Percentiles rank a stretch among this genome's conserved stretches.
phyloP scores from a whole-genome alignment of 2,329 filamentous ascomycete species.

The Xylaria polymorpha region DNA sequence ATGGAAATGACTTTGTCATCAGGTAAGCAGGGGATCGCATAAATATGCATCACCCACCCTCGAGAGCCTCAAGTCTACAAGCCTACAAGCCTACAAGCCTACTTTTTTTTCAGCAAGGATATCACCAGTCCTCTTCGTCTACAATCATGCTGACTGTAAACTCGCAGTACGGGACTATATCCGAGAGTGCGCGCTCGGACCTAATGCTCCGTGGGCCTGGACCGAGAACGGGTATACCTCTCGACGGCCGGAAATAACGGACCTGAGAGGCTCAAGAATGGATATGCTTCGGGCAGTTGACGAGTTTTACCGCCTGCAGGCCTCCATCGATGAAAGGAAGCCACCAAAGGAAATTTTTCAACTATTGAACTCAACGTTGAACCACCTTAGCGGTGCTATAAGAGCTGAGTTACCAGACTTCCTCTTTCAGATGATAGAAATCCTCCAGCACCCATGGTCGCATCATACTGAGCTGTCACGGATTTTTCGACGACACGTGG shows the following conservation, averaged over 20 bases:
- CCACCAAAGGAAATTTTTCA: conserved; percentile 38
- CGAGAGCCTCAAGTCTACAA: background rate
- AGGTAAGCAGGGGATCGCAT: conserved; percentile 33
- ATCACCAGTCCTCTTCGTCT: background rate
- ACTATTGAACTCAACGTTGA: conserved; percentile 40
- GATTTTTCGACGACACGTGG: conserved; percentile 42
- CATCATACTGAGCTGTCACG: conserved; percentile 36
- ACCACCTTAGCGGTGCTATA: conserved; percentile 38
- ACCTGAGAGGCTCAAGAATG: conserved; percentile 29
- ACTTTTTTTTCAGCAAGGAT: background rate
- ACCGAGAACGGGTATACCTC: conserved; percentile 32
- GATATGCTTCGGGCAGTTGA: conserved; percentile 40
- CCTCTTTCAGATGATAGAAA: conserved; percentile 42
- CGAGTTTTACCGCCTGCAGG: conserved; percentile 41
- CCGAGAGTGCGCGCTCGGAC: conserved; percentile 34
- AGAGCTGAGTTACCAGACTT: conserved; percentile 41
- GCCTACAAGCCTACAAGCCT: background rate
- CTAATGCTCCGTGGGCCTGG: conserved; percentile 37
- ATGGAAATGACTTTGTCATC: conserved; percentile 42
- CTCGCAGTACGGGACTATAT: conserved; percentile 39
- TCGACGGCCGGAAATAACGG: conserved; percentile 19
- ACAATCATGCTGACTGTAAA: conserved; percentile 21
- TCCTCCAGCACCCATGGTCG: conserved; percentile 42
- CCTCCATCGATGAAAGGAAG: conserved; percentile 34
- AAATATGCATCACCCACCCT: background rate